phyloP scores from a whole-genome alignment of 345 rosid species.

The Sisymbrium altissimum region DNA sequence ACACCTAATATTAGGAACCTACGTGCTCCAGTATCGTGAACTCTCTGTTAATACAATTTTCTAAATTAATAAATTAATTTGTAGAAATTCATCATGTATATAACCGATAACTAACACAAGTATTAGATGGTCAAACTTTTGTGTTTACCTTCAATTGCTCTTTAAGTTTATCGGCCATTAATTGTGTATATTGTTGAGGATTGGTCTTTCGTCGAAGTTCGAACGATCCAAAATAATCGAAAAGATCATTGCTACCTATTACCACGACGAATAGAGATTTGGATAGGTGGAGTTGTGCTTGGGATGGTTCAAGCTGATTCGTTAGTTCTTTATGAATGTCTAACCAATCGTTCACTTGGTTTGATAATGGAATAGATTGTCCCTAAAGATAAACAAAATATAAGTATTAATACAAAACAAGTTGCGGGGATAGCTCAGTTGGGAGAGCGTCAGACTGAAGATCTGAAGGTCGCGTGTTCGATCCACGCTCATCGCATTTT shows the following conservation, averaged over 20 bases:
- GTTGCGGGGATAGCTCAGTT: slow-evolving; percentile 85
- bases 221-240: slow-evolving; percentile 44
- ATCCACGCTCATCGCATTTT: slow-evolving; percentile 61
- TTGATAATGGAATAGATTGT: slow-evolving; percentile 45
- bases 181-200: slow-evolving; percentile 42
- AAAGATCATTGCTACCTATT: slow-evolving; percentile 68
- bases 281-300: slow-evolving; percentile 35
- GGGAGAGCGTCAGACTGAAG: slow-evolving; percentile 93
- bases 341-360: slow-evolving; percentile 51
- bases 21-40: slow-evolving; percentile 45
- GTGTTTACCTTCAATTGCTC: slow-evolving; percentile 58
- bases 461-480: slow-evolving; percentile 74
- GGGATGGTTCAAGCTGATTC: slow-evolving; percentile 31
- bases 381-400: not conserved
- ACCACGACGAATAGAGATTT: slow-evolving; percentile 52
- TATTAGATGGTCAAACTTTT: not conserved
- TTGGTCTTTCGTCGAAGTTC: slow-evolving; percentile 32
- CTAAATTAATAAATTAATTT: not conserved
- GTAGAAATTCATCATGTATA: not conserved
- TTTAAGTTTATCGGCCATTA: slow-evolving; percentile 48
- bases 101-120: not conserved
- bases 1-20: slow-evolving; percentile 54
- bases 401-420: too few species aligned
- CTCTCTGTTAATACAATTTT: slow-evolving; percentile 29
- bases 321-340: slow-evolving; percentile 29